phyloP scores from a whole-genome alignment of 208 protist species.

The Leishmania amazonensis region DNA sequence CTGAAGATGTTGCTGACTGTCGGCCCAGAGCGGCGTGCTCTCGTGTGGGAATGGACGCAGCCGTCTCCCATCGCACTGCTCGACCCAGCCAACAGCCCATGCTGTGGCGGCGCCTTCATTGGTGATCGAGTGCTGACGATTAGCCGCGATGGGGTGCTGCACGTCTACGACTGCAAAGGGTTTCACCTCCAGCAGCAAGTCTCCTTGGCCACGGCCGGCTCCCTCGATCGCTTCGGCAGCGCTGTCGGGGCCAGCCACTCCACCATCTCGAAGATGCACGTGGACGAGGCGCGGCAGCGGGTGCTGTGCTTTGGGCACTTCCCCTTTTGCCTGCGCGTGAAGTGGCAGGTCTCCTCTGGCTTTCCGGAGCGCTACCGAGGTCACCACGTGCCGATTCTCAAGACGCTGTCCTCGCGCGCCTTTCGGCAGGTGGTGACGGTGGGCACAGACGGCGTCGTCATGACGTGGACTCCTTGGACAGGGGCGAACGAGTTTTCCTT shows the following conservation, averaged over 20 bases:
- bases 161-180: slow-evolving; percentile 69
- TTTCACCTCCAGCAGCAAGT: slow-evolving; percentile 71
- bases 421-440: slow-evolving; percentile 80
- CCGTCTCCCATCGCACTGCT: slow-evolving; percentile 60
- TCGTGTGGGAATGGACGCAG: slow-evolving; percentile 84
- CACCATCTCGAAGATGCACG: slow-evolving; percentile 26
- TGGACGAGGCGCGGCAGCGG: slow-evolving; percentile 37
- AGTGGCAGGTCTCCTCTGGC: slow-evolving; percentile 50
- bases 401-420: slow-evolving; percentile 53
- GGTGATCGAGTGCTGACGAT: slow-evolving; percentile 62
- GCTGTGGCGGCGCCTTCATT: slow-evolving; percentile 59
- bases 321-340: slow-evolving; percentile 57
- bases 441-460: slow-evolving; percentile 64
- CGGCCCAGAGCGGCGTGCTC: slow-evolving; percentile 68
- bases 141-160: slow-evolving; percentile 58
- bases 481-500: slow-evolving; percentile 73
- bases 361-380: slow-evolving; percentile 68
- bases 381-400: slow-evolving; percentile 61
- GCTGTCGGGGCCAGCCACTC: background rate
- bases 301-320: slow-evolving; percentile 55
- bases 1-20: slow-evolving; percentile 76
- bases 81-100: slow-evolving; percentile 67
- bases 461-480: slow-evolving; percentile 72
- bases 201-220: slow-evolving; percentile 25
- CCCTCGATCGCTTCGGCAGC: slow-evolving; percentile 13